These are phyloP conservation scores for Trifolium repens DNA, from an alignment of 306 rosid genomes.

Conservation along the genomic window DNA sequence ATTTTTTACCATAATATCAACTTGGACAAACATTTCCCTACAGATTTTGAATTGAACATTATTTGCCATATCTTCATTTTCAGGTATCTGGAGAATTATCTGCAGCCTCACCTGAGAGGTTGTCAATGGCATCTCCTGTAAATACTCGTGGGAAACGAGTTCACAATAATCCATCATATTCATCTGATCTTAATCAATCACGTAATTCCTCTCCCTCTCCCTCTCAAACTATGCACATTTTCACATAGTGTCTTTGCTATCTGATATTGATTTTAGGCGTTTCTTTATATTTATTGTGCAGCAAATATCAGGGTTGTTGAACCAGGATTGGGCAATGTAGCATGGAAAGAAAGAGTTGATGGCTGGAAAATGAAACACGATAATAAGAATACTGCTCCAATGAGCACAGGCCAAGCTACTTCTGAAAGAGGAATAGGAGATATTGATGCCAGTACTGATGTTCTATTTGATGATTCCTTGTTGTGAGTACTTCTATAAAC, in stretches of 20 bases:
- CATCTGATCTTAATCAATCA: conserved; percentile 80
- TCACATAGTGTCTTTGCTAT: conserved; percentile 21
- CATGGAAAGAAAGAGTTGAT: conserved; percentile 99
- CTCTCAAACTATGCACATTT: conserved; percentile 9
- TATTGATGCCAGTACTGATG: conserved; percentile 94
- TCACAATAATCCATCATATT: conserved; percentile 62
- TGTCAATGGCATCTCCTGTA: conserved; percentile 90
- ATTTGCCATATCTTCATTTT: conserved; percentile 28
- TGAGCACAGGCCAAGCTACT: conserved; percentile 90
- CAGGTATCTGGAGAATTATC: conserved; percentile 96
- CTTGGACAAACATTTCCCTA: neutral
- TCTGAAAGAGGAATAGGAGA: conserved; percentile 96
- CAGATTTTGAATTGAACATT: conserved; percentile 15
- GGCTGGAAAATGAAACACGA: conserved; percentile 98
- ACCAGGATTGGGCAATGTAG: conserved; percentile 87
- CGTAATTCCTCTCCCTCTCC: conserved; percentile 47
- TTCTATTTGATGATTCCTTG: conserved; percentile 83
- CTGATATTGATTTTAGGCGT: conserved; percentile 40
- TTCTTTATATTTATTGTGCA: conserved; percentile 46
- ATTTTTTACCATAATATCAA: neutral
- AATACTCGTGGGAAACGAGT: conserved; percentile 68
- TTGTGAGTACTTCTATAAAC: conserved; percentile 55
- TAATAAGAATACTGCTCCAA: conserved; percentile 78
- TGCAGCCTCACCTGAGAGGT: conserved; percentile 90
- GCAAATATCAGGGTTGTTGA: conserved; percentile 80